These are phyloP conservation scores for Annulohypoxylon maeteangense DNA, from an alignment of 495 filamentous ascomycete species.

Conservation along the genomic window DNA sequence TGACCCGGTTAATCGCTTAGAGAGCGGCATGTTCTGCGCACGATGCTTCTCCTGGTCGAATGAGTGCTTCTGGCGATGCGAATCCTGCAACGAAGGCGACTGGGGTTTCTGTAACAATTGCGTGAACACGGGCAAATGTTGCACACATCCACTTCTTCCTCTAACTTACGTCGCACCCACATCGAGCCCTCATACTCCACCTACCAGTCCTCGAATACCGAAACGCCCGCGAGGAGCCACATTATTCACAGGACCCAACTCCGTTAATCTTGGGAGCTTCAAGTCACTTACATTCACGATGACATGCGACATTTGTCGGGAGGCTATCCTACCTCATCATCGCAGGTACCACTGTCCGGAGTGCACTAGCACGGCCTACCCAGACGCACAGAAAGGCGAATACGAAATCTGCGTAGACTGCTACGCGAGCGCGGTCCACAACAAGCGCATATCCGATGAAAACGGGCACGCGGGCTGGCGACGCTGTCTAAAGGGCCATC, in stretches of 20 bases:
- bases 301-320: conserved; percentile 78
- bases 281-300: conserved; percentile 72
- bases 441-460: conserved; percentile 71
- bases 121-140: conserved; percentile 78
- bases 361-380: conserved; percentile 50
- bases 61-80: conserved; percentile 85
- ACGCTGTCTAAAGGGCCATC: conserved; percentile 79
- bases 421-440: conserved; percentile 71
- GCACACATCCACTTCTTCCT: conserved; percentile 80
- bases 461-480: conserved; percentile 85
- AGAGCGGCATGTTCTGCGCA: conserved; percentile 84
- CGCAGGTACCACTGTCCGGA: conserved; percentile 77
- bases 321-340: conserved; percentile 72
- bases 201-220: conserved; percentile 41
- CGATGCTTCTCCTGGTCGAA: conserved; percentile 77
- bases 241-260: conserved; percentile 52
- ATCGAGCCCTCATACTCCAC: conserved; percentile 28
- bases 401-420: conserved; percentile 85
- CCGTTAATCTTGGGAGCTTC: conserved; percentile 47
- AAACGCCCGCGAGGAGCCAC: conserved; percentile 49
- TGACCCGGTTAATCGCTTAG: conserved; percentile 72
- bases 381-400: conserved; percentile 72
- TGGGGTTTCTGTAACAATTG: conserved; percentile 91
- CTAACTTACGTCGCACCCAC: conserved; percentile 55
- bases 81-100: conserved; percentile 84